These are phyloP conservation scores for Epichloe typhina DNA, from an alignment of 2,329 filamentous ascomycete species.

Conservation along the genomic window DNA sequence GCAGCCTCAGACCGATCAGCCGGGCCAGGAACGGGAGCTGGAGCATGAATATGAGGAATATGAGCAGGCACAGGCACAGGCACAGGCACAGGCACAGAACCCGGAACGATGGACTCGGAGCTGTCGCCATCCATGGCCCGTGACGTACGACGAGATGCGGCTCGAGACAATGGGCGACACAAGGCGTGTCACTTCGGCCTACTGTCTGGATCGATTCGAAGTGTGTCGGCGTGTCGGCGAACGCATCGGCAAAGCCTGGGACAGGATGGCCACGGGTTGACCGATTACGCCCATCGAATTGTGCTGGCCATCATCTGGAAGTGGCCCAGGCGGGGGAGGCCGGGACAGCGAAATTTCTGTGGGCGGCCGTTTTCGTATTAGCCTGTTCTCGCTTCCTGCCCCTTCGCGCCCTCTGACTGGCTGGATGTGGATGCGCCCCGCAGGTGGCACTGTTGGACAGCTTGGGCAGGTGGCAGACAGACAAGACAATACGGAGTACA, in stretches of 20 bases:
- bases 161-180: slow-evolving; percentile 5
- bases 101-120: slow-evolving; percentile 1
- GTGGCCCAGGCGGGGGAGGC: not conserved
- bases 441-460: not conserved
- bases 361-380: not conserved
- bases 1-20: slow-evolving; percentile 1
- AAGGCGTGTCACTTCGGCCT: slow-evolving; percentile 6
- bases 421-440: not conserved
- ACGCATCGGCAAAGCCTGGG: slow-evolving; percentile 5
- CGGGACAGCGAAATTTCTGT: not conserved
- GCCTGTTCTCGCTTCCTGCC: not conserved
- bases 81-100: not conserved
- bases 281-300: slow-evolving; percentile 3
- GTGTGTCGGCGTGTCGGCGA: slow-evolving; percentile 8
- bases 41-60: not conserved
- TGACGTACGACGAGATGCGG: slow-evolving; percentile 3
- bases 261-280: slow-evolving; percentile 2
- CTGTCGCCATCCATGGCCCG: slow-evolving; percentile 6
- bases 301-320: not conserved
- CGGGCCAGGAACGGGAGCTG: not conserved
- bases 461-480: not conserved
- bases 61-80: not conserved
- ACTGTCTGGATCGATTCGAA: slow-evolving; percentile 5
- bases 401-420: not conserved
- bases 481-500: too few relatives aligned